A percentile compares a stretch with the other conserved stretches of the same genome.
phyloP scores from a whole-genome alignment of 2,329 filamentous ascomycete genomes.

The Reticulascus tulasneorum region DNA sequence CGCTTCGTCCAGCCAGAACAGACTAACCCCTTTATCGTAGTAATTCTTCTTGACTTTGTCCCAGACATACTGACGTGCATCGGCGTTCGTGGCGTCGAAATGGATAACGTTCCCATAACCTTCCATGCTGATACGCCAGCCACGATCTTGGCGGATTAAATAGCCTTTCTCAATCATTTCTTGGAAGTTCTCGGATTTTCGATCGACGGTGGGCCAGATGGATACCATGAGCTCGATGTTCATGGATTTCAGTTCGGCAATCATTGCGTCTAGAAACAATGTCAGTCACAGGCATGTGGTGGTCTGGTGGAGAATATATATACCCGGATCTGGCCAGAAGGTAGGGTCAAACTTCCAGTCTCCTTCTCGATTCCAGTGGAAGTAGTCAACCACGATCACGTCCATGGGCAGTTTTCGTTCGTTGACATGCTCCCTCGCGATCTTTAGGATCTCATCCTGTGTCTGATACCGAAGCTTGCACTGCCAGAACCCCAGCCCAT shows the following conservation, averaged over 20 bases:
- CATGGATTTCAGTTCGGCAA: conserved; percentile 54
- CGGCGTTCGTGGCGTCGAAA: conserved; percentile 61
- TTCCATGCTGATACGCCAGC: conserved; percentile 54
- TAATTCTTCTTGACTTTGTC: conserved; percentile 56
- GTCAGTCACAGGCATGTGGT: neutral
- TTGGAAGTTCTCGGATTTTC: conserved; percentile 25
- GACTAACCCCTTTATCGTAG: conserved; percentile 55
- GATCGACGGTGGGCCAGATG: conserved; percentile 57
- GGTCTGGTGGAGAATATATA: too few relatives aligned
- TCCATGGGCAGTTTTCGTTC: conserved; percentile 51
- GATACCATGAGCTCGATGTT: conserved; percentile 65
- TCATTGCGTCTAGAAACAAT: conserved; percentile 62
- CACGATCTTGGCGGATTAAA: conserved; percentile 58
- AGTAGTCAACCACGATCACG: conserved; percentile 60
- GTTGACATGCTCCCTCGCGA: conserved; percentile 55
- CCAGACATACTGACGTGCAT: conserved; percentile 57
- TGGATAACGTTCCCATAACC: conserved; percentile 56
- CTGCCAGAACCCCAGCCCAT: conserved; percentile 62
- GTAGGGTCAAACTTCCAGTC: conserved; percentile 64
- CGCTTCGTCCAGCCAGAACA: conserved; percentile 68
- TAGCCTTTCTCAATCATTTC: conserved; percentile 40
- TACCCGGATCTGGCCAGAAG: conserved; percentile 64
- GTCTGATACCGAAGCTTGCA: conserved; percentile 60
- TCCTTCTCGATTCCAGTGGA: conserved; percentile 62
- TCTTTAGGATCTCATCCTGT: conserved; percentile 53